These are phyloP conservation scores for Inga leiocalycina DNA, from an alignment of 306 rosid species.

Conservation along the genomic window DNA sequence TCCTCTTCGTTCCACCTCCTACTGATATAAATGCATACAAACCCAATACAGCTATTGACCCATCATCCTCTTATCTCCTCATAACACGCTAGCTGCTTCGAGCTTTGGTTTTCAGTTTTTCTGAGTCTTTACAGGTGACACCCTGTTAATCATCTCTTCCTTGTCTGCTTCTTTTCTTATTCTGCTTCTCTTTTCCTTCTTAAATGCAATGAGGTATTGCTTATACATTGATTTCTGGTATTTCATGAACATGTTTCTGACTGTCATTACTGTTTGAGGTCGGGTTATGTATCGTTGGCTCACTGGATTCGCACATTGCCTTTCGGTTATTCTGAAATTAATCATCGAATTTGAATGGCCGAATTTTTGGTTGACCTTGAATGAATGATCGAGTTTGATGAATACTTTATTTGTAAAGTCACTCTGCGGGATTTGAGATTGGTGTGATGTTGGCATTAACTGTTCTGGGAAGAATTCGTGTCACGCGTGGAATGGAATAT, in stretches of 20 bases:
- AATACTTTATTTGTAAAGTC: background rate
- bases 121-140: slow-evolving; percentile 42
- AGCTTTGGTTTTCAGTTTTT: slow-evolving; percentile 45
- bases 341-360: slow-evolving; percentile 18
- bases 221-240: slow-evolving; percentile 2
- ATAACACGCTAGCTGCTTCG: slow-evolving; percentile 33
- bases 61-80: slow-evolving; percentile 45
- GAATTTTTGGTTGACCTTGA: no score
- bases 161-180: background rate
- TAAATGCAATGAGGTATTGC: slow-evolving; percentile 9
- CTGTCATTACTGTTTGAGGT: slow-evolving; percentile 3
- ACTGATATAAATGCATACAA: slow-evolving; percentile 45
- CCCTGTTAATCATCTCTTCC: slow-evolving; percentile 27
- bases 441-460: background rate
- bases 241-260: slow-evolving; percentile 1
- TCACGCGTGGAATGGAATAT: slow-evolving; percentile 48
- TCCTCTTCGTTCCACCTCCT: slow-evolving; percentile 36
- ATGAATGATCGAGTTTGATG: slow-evolving; percentile 12
- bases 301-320: background rate
- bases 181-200: background rate
- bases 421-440: slow-evolving; percentile 6
- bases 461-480: slow-evolving; percentile 37
- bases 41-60: slow-evolving; percentile 41
- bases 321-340: slow-evolving; percentile 9
- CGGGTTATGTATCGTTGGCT: background rate